Conservation (phyloP, 2,329 filamentous ascomycete genomes). For the Colletotrichum siamense region DNA sequence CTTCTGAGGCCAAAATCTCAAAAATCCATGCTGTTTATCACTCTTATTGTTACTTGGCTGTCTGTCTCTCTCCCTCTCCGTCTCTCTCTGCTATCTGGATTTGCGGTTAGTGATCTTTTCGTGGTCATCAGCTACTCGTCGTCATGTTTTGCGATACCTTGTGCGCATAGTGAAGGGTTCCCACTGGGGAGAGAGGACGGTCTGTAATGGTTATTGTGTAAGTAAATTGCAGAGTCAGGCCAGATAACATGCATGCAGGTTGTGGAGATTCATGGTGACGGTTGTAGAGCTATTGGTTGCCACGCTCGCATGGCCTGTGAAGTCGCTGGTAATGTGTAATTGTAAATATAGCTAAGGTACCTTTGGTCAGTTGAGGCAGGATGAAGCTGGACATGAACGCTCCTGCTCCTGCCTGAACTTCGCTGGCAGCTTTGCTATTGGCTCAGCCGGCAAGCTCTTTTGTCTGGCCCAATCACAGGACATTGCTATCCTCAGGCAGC, state of each 20-base stretch:
- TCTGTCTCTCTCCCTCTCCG: not conserved
- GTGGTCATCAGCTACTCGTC: not conserved
- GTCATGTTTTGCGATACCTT: not conserved
- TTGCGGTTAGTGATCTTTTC: not conserved
- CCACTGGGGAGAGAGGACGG: not conserved
- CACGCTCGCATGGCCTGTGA: not conserved
- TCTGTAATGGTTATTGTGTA: not conserved
- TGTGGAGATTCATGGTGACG: not conserved
- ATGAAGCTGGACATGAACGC: not conserved
- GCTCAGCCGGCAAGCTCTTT: not conserved
- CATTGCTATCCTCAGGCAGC: conserved; percentile 1
- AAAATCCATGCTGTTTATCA: conserved; percentile 1
- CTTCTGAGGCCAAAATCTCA: not conserved
- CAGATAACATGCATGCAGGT: not conserved
- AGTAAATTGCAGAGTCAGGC: not conserved
- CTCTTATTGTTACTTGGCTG: not conserved
- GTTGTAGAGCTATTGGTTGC: not conserved
- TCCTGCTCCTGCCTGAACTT: not conserved
- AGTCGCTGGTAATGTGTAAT: not conserved
- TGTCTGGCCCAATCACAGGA: not conserved
- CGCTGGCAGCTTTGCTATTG: not conserved
- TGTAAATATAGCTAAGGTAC: not conserved
- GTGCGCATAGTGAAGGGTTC: not conserved
- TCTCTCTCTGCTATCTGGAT: not conserved
- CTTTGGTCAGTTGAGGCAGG: not conserved